Base-by-base conservation (phyloP, 1,284 basidiomycete species). In the Trametes versicolor region DNA sequence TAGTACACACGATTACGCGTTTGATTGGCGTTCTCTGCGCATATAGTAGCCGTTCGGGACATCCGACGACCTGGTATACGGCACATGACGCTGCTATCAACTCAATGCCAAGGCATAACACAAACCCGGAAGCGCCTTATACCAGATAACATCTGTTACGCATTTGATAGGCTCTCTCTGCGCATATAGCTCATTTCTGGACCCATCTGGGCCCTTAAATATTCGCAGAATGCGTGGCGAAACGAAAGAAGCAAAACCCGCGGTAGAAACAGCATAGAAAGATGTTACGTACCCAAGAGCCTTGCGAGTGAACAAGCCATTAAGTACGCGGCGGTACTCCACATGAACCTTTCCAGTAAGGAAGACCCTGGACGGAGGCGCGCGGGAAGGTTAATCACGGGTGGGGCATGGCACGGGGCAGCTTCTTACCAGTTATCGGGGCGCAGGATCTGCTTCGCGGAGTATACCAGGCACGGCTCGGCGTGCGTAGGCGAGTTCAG, bases 391-490 rank as follows among this genome's bases (percentile, higher is more conserved):
- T 47, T 34, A 64, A 36, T 62, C 50, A 62, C 49, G 32, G 43
- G 23, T 52, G 39, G 49, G 57, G 23, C 43, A 34, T 41, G 60
- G 37, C 41, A 62, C 17, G 43, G 29, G 27, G 43, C 17, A 4
- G 57, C 52, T 56, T 76, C 81, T 62, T 71, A 93, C 97, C 98
- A 99, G 83, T 99, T 99, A 66, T 98, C 93, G 1, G 93, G 85
- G 65, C 87, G 84, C 47, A 99, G 85, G 60, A 99, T 86, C 71
- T 92, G 85, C 80, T 98, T 98, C 59, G 96, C 98, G 10, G 95
- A 94, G 71, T 96, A 86, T 45, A 98, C 96, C 21, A 99, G 89
- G 77, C 96, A 98, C 5, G 97, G 97, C 78, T 97, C 96, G 54
- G 96, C 91, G 73, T 92, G 90, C 25, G 80, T 87, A 6, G 96